Conservation (phyloP, 257 asterid genomes). For the Plantago major region DNA sequence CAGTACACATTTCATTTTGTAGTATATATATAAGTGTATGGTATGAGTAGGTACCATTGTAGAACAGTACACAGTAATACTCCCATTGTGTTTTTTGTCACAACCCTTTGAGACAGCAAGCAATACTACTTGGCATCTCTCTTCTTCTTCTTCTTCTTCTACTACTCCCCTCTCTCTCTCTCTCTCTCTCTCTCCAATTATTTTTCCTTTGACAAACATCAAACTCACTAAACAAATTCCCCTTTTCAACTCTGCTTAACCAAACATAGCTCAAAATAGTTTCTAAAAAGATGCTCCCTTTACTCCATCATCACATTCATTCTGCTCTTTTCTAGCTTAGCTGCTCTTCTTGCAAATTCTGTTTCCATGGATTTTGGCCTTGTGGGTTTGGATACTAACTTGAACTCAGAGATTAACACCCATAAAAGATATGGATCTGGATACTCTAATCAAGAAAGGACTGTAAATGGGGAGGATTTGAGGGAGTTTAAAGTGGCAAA, state of each 20-base stretch:
- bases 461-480: conserved; percentile 43
- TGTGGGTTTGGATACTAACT: conserved; percentile 46
- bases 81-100: conserved; percentile 23
- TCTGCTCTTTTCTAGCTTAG: conserved; percentile 29
- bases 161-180: not conserved
- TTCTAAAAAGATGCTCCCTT: conserved; percentile 39
- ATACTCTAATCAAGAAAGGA: conserved; percentile 43
- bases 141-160: conserved; percentile 9
- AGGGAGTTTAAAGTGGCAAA: conserved; percentile 49
- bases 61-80: conserved; percentile 1
- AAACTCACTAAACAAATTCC: conserved; percentile 40
- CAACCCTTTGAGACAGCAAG: conserved; percentile 35
- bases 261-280: conserved; percentile 25
- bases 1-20: not conserved
- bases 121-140: too few species aligned
- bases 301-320: conserved; percentile 29
- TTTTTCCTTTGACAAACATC: conserved; percentile 55
- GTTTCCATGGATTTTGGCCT: conserved; percentile 62
- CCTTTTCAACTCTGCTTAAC: conserved; percentile 28
- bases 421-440: conserved; percentile 62
- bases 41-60: not conserved
- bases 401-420: conserved; percentile 17
- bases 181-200: conserved; percentile 39
- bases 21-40: not conserved
- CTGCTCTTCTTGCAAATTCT: conserved; percentile 1